Evolutionary conservation across 2,329 filamentous ascomycete genomes (phyloP).

Genomic region (Zasmidium angulare): DNA sequence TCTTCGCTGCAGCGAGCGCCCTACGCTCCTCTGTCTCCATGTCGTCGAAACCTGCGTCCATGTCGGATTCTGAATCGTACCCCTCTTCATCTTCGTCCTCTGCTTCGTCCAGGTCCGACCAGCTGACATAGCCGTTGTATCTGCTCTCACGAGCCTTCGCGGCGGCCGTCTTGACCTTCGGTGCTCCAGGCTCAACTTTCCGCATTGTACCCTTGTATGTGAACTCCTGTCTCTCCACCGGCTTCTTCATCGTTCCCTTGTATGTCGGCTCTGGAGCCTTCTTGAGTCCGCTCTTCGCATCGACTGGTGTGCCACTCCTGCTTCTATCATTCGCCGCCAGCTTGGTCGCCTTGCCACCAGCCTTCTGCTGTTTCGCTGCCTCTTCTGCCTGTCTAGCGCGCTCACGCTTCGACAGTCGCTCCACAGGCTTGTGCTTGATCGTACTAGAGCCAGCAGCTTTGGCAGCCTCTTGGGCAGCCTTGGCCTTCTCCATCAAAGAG

Average conservation of each 20-base stretch:
- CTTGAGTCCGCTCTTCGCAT: constrained; percentile 15
- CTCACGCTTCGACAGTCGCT: constrained; percentile 62
- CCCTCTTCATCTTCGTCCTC: constrained; percentile 69
- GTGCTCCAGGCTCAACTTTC: constrained; percentile 36
- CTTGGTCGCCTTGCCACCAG: constrained; percentile 36
- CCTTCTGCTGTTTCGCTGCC: constrained; percentile 47
- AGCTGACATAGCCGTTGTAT: constrained; percentile 42
- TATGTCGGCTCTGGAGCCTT: constrained; percentile 39
- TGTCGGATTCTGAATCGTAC: constrained; percentile 71
- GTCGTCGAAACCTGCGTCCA: constrained; percentile 70
- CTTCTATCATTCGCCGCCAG: constrained; percentile 29
- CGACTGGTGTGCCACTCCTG: constrained; percentile 27
- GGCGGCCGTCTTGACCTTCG: constrained; percentile 38
- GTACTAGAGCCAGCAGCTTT: constrained; percentile 63
- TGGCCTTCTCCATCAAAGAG: constrained; percentile 71
- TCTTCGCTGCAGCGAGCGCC: constrained; percentile 62
- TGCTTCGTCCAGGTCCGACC: constrained; percentile 40
- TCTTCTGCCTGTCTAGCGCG: constrained; percentile 40
- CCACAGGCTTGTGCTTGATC: constrained; percentile 73
- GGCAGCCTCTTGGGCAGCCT: constrained; percentile 61
- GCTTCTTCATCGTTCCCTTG: constrained; percentile 40
- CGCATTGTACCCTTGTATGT: constrained; percentile 49
- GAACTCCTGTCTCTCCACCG: constrained; percentile 23
- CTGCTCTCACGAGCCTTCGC: constrained; percentile 33
- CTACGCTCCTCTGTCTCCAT: constrained; percentile 69